phyloP scores from a whole-genome alignment of 352 stramenopile species.

The Pseudoperonospora humuli region DNA sequence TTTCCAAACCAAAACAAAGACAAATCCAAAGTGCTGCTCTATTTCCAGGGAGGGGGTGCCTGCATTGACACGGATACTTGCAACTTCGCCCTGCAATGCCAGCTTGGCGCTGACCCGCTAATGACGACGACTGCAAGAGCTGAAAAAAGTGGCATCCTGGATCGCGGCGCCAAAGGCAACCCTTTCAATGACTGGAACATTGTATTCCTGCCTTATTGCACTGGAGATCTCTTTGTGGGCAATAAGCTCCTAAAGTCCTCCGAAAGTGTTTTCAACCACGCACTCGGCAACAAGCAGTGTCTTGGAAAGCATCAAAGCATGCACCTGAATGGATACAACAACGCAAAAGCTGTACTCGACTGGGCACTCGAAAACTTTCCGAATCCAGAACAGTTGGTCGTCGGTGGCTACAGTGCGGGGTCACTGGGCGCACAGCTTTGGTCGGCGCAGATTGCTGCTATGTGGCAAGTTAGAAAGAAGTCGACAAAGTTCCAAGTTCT shows the following conservation, averaged over 20 bases:
- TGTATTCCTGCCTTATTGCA: conserved; percentile 63
- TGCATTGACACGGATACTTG: conserved; percentile 49
- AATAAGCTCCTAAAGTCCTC: conserved; percentile 12
- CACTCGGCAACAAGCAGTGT: conserved; percentile 31
- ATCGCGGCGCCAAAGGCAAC: conserved; percentile 33
- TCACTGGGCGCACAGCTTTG: conserved; percentile 37
- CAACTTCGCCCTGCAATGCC: conserved; percentile 45
- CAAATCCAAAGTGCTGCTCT: conserved; percentile 49
- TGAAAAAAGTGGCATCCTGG: conserved; percentile 37
- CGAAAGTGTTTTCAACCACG: conserved; percentile 20
- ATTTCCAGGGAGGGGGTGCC: conserved; percentile 45
- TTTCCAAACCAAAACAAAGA: conserved; percentile 34
- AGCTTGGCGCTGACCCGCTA: conserved; percentile 20
- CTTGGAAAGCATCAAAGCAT: conserved; percentile 28
- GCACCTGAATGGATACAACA: conserved; percentile 48
- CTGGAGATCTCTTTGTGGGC: conserved; percentile 49
- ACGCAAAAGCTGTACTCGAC: conserved; percentile 41
- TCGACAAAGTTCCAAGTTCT: conserved; percentile 35
- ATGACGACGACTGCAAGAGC: conserved; percentile 30
- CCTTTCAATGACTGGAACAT: conserved; percentile 63
- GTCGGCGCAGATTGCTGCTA: conserved; percentile 26
- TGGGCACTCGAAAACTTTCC: conserved; percentile 54
- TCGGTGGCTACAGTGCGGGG: conserved; percentile 44
- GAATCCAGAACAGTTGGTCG: conserved; percentile 33
- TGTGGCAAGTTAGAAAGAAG: conserved; percentile 40